Conservation (phyloP, 495 filamentous ascomycete genomes). For the Chaetomium cochliodes region DNA sequence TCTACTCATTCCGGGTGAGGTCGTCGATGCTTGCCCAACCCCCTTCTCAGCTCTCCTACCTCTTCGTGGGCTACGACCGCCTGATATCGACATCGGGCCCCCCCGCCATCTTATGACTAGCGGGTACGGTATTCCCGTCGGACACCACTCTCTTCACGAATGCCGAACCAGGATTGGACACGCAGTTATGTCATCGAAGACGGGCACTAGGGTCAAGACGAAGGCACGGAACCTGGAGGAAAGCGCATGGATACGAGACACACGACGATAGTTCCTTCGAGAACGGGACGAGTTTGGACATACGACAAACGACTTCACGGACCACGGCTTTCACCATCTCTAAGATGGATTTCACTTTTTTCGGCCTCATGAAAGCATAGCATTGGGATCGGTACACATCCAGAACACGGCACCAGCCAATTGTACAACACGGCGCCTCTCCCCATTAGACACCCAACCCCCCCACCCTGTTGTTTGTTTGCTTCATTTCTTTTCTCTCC, state of each 20-base stretch:
- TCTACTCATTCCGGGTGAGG: conserved; percentile 51
- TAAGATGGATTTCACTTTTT: conserved; percentile 11
- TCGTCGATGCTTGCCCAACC: conserved; percentile 41
- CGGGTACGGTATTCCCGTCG: background rate
- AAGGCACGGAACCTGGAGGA: background rate
- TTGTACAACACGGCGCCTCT: conserved; percentile 26
- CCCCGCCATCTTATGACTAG: conserved; percentile 29
- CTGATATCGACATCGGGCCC: conserved; percentile 48
- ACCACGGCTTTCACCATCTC: background rate
- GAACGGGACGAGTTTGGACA: conserved; percentile 2
- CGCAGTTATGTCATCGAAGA: conserved; percentile 37
- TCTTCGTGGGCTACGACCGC: conserved; percentile 50
- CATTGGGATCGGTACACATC: conserved; percentile 27
- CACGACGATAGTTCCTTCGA: background rate
- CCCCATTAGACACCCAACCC: background rate
- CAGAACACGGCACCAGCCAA: conserved; percentile 22
- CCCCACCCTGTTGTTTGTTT: background rate
- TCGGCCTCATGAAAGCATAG: conserved; percentile 28
- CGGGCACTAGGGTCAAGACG: conserved; percentile 17
- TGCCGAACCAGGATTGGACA: conserved; percentile 25
- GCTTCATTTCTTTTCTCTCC: conserved; percentile 11
- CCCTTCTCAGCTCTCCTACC: conserved; percentile 50
- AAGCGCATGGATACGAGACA: background rate
- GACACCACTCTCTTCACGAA: conserved; percentile 25
- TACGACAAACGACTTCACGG: conserved; percentile 1